Base-by-base conservation (phyloP, 768 basidiomycete species). In the Suillus lakei region DNA sequence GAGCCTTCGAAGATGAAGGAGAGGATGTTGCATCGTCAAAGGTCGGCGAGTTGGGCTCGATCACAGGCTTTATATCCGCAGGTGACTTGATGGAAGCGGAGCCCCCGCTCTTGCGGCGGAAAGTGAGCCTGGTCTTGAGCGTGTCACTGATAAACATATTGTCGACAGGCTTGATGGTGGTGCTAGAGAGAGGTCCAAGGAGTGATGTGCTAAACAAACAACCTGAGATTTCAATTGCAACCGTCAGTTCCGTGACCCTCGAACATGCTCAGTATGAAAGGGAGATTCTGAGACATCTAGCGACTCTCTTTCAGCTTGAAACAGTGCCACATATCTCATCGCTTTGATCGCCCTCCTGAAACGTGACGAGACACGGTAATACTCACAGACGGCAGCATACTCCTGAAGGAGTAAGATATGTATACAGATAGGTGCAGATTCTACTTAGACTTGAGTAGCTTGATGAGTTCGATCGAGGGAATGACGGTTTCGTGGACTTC, bases 341-440 rank as follows among this genome's bases (percentile, higher is more conserved):
- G 30, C 9, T 5, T 32, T 6, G 58, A 28, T 41, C 23, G 39
- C 38, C 38, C 26, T 28, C 7, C 36, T 26, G 34, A 15, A 39
- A 58, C 39, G 36, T 38, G 12, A 39, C 56, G 16, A 28, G 36
- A 38, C 23, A 13, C 16, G 26, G 28, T 28, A 21, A 12, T 18
- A 59, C 58, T 59, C 58, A 59, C 58, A 28, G 58, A 28, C 18
- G 13, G 18, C 12, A 41, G 58, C 58, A 59, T 59, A 59, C 39
- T 41, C 58, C 58, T 41, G 2, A 3, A 21, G 58, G 58, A 59
- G 58, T 41, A 41, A 41, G 18, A 21, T 59, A 36, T 56, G 34
- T 56, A 28, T 59, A 59, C 58, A 59, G 38, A 59, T 59, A n/a
- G 58, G 58, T 3, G 26, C 58, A 30, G 58, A 10, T 39, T 59